Percentiles rank a stretch among this genome's conserved stretches.
Conservation (phyloP, 352 stramenopile species). For the Pythium utonaiense region DNA sequence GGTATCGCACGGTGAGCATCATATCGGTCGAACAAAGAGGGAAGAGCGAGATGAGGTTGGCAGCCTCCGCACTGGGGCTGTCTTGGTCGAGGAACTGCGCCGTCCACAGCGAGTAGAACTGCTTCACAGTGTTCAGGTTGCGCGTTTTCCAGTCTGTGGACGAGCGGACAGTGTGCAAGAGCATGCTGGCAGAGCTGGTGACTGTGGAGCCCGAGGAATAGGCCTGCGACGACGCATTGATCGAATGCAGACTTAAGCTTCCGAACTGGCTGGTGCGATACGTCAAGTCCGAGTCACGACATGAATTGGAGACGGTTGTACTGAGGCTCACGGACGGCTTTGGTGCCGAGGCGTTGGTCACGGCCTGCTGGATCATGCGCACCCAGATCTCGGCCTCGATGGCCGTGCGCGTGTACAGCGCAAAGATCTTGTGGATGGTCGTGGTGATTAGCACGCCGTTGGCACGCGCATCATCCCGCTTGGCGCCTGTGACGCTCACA, state of each 20-base stretch:
- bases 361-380: slow-evolving; percentile 78
- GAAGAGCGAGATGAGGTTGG: slow-evolving; percentile 72
- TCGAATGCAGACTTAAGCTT: slow-evolving; percentile 11
- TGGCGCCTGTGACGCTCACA: slow-evolving; percentile 74
- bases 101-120: slow-evolving; percentile 83
- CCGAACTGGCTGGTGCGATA: slow-evolving; percentile 24
- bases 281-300: slow-evolving; percentile 57
- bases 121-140: slow-evolving; percentile 76
- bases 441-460: slow-evolving; percentile 84
- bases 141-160: slow-evolving; percentile 81
- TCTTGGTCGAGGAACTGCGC: slow-evolving; percentile 66
- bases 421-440: slow-evolving; percentile 84
- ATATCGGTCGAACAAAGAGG: slow-evolving; percentile 82
- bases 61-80: slow-evolving; percentile 41
- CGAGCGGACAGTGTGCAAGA: slow-evolving; percentile 69
- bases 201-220: slow-evolving; percentile 5
- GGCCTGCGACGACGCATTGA: slow-evolving; percentile 16
- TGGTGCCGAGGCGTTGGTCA: slow-evolving; percentile 42
- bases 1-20: slow-evolving; percentile 67
- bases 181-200: slow-evolving; percentile 22
- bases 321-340: slow-evolving; percentile 50
- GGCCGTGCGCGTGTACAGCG: slow-evolving; percentile 76
- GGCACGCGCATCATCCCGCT: slow-evolving; percentile 52
- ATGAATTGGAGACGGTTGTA: slow-evolving; percentile 43
- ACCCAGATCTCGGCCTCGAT: slow-evolving; percentile 85